These are phyloP conservation scores for Aspergillus aculeatinus DNA, from an alignment of 2,329 filamentous ascomycete species.

Conservation along the genomic window DNA sequence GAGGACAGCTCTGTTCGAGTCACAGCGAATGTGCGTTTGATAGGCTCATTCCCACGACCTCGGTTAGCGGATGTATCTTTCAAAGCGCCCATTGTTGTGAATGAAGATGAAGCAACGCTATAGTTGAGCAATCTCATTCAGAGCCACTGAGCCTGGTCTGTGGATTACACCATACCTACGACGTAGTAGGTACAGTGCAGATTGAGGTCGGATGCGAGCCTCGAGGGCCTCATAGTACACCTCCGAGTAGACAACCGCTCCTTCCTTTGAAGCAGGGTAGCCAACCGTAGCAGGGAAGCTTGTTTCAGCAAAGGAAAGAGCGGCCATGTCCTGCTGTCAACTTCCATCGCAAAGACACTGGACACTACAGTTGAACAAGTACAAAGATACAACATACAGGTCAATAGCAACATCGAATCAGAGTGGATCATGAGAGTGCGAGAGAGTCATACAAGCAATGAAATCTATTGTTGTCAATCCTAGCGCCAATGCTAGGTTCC, in stretches of 20 bases:
- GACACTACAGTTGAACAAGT: not conserved
- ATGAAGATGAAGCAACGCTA: not conserved
- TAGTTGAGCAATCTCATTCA: no score
- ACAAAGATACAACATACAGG: not conserved
- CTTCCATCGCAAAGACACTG: not conserved
- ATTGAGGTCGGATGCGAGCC: not conserved
- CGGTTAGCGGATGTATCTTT: not conserved
- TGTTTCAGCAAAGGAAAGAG: not conserved
- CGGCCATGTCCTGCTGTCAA: not conserved
- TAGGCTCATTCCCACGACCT: not conserved
- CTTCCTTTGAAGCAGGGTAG: not conserved
- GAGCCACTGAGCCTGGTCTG: not conserved
- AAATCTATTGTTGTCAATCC: constrained; percentile 32
- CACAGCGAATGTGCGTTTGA: not conserved
- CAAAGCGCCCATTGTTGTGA: not conserved
- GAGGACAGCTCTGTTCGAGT: not conserved
- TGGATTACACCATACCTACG: not conserved
- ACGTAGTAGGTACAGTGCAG: not conserved
- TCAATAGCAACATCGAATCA: not conserved
- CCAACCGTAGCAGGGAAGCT: no score
- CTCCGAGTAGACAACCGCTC: not conserved
- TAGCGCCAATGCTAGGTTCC: constrained; percentile 23
- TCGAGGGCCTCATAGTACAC: not conserved
- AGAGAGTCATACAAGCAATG: constrained; percentile 15
- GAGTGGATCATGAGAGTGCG: not conserved